A percentile compares a stretch with the other conserved stretches of the same genome.
phyloP scores from a whole-genome alignment of 1,139 yeast genomes.

The Blastobotrys proliferans region DNA sequence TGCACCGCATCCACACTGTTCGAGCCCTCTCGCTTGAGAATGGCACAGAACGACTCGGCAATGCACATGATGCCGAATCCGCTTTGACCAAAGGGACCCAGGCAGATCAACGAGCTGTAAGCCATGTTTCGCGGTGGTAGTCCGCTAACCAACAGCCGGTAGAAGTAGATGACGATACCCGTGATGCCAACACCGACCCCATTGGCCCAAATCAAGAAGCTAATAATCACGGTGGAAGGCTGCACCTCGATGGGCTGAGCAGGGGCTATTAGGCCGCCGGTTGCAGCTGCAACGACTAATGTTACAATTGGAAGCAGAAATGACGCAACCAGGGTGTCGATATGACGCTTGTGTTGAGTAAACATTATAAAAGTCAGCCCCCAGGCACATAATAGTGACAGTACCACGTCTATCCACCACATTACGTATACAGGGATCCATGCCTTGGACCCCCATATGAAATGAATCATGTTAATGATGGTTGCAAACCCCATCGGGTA shows the following conservation, averaged over 20 bases:
- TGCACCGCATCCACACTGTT: slow-evolving; percentile 11
- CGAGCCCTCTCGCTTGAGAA: slow-evolving; percentile 16
- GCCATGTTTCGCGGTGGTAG: slow-evolving; percentile 50
- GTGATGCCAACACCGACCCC: slow-evolving; percentile 61
- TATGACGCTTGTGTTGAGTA: slow-evolving; percentile 38
- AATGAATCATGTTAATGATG: slow-evolving; percentile 51
- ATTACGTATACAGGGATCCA: slow-evolving; percentile 43
- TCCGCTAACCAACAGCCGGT: slow-evolving; percentile 55
- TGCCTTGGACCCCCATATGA: slow-evolving; percentile 32
- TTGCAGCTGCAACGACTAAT: slow-evolving; percentile 65
- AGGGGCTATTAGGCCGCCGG: slow-evolving; percentile 53
- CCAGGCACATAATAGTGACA: slow-evolving; percentile 57
- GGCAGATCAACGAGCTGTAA: slow-evolving; percentile 56
- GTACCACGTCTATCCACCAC: slow-evolving; percentile 63
- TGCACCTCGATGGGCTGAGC: slow-evolving; percentile 45
- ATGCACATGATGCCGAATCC: slow-evolving; percentile 60
- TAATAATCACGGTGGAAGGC: slow-evolving; percentile 50
- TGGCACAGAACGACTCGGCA: slow-evolving; percentile 37
- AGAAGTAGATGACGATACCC: slow-evolving; percentile 52
- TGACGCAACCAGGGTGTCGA: slow-evolving; percentile 39
- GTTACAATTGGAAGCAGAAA: slow-evolving; percentile 70
- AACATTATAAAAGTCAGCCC: slow-evolving; percentile 45
- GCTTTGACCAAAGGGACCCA: slow-evolving; percentile 81
- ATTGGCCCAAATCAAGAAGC: slow-evolving; percentile 61
- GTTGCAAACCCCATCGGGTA: slow-evolving; percentile 75